phyloP scores from a whole-genome alignment of 208 protist species.

The Trypanosoma vivax region DNA sequence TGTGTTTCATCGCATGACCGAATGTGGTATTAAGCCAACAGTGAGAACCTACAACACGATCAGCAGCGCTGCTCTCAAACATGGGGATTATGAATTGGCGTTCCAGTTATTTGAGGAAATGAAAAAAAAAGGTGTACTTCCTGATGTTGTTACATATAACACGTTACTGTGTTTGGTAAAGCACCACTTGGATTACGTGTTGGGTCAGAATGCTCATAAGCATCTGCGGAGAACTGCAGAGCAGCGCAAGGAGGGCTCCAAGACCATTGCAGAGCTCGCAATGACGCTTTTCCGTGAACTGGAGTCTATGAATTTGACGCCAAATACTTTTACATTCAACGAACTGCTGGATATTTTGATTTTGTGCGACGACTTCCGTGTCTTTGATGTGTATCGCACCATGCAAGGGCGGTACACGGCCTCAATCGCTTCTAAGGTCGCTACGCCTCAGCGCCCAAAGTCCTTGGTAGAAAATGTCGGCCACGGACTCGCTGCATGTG shows the following conservation, averaged over 20 bases:
- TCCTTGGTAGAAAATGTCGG: not conserved
- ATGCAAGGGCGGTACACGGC: slow-evolving; percentile 1
- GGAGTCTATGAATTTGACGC: slow-evolving; percentile 48
- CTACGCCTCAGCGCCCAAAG: no score
- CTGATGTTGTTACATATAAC: slow-evolving; percentile 89
- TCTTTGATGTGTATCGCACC: slow-evolving; percentile 64
- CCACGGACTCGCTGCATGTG: no score
- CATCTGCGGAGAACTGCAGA: slow-evolving; percentile 40
- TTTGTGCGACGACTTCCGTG: slow-evolving; percentile 49
- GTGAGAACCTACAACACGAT: slow-evolving; percentile 88
- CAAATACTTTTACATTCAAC: slow-evolving; percentile 90
- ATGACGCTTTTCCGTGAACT: slow-evolving; percentile 77
- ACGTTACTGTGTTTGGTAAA: slow-evolving; percentile 75
- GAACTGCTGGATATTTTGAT: slow-evolving; percentile 55
- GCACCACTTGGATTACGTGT: slow-evolving; percentile 77
- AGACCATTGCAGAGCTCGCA: slow-evolving; percentile 59
- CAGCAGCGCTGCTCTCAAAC: slow-evolving; percentile 52
- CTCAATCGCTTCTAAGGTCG: slow-evolving; percentile 5
- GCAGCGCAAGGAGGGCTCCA: slow-evolving; percentile 46
- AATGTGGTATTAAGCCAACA: slow-evolving; percentile 41
- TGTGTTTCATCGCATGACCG: slow-evolving; percentile 71
- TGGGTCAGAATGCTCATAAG: slow-evolving; percentile 35
- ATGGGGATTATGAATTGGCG: slow-evolving; percentile 82
- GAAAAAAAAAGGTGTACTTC: slow-evolving; percentile 77
- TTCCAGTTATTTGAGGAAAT: slow-evolving; percentile 91